phyloP scores from a whole-genome alignment of 1,139 yeast species.

The Scheffersomyces parashehatae region DNA sequence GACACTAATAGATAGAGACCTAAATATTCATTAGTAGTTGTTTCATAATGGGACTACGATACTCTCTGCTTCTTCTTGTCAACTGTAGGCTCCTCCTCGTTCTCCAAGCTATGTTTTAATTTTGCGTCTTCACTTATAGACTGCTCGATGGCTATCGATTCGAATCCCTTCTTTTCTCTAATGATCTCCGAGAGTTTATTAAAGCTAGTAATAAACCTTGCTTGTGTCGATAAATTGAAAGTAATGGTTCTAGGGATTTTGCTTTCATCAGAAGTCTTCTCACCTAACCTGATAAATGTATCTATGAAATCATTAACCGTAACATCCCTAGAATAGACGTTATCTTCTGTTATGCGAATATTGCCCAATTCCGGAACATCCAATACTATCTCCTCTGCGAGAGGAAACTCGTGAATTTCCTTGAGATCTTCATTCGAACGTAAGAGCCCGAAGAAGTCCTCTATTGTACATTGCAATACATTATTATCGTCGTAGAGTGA shows the following conservation, averaged over 20 bases:
- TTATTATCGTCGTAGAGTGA: slow-evolving; percentile 24
- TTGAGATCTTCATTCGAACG: slow-evolving; percentile 28
- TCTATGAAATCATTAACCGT: slow-evolving; percentile 33
- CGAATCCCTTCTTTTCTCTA: slow-evolving; percentile 24
- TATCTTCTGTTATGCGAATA: slow-evolving; percentile 42
- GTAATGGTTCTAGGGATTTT: slow-evolving; percentile 22
- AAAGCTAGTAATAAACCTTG: slow-evolving; percentile 35
- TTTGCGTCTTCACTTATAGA: neutral
- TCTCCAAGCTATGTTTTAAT: too few species aligned
- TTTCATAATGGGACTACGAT: neutral
- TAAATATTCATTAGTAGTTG: neutral
- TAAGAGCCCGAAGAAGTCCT: slow-evolving; percentile 26
- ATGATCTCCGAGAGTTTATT: slow-evolving; percentile 25
- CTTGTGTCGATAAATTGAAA: slow-evolving; percentile 25
- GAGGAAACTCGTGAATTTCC: slow-evolving; percentile 25
- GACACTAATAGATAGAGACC: neutral
- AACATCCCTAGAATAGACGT: slow-evolving; percentile 31
- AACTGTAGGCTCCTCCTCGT: neutral
- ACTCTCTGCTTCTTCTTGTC: neutral
- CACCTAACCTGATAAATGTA: slow-evolving; percentile 27
- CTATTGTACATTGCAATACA: slow-evolving; percentile 19
- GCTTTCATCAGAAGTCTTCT: slow-evolving; percentile 17
- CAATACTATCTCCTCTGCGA: slow-evolving; percentile 33
- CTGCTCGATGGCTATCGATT: slow-evolving; percentile 3
- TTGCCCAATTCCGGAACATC: slow-evolving; percentile 32